Conservation (phyloP, 2,329 filamentous ascomycete species). For the Microsporum audouinii region DNA sequence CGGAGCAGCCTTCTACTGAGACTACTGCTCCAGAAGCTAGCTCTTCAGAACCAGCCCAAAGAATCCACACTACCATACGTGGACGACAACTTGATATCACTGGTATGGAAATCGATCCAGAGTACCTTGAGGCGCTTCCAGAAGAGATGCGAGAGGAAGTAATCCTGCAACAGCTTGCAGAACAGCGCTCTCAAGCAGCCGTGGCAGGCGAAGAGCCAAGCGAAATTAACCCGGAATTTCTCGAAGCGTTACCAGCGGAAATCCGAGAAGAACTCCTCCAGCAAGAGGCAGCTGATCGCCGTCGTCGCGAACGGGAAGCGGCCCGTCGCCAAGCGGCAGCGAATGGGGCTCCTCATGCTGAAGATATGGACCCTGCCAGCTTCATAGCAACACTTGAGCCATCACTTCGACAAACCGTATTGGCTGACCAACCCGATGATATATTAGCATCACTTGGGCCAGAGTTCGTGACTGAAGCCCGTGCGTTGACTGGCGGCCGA, state of each 20-base stretch:
- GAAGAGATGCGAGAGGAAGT: slow-evolving; percentile 95
- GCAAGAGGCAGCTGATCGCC: slow-evolving; percentile 78
- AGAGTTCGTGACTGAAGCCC: slow-evolving; percentile 75
- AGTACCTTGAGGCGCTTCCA: slow-evolving; percentile 92
- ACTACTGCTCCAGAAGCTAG: slow-evolving; percentile 35
- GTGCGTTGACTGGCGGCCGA: slow-evolving; percentile 50
- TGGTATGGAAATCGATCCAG: slow-evolving; percentile 81
- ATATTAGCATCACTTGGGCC: slow-evolving; percentile 73
- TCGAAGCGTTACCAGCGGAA: slow-evolving; percentile 82
- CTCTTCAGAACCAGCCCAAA: slow-evolving; percentile 40
- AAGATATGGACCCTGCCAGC: slow-evolving; percentile 85
- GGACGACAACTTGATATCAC: slow-evolving; percentile 89
- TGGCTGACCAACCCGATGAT: slow-evolving; percentile 85
- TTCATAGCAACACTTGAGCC: slow-evolving; percentile 86
- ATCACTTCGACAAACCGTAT: slow-evolving; percentile 68
- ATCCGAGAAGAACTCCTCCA: slow-evolving; percentile 83
- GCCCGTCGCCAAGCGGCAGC: slow-evolving; percentile 55
- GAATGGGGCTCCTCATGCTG: slow-evolving; percentile 43
- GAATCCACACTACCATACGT: slow-evolving; percentile 71
- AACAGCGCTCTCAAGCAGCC: slow-evolving; percentile 66
- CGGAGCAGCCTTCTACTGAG: slow-evolving; percentile 23
- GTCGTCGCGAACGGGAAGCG: slow-evolving; percentile 75
- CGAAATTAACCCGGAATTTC: slow-evolving; percentile 75
- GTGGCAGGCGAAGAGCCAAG: slow-evolving; percentile 54
- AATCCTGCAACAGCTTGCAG: slow-evolving; percentile 77